Percentiles rank a stretch among this genome's conserved stretches.
Conservation (phyloP, 495 filamentous ascomycete species). For the Neurospora hispaniola region DNA sequence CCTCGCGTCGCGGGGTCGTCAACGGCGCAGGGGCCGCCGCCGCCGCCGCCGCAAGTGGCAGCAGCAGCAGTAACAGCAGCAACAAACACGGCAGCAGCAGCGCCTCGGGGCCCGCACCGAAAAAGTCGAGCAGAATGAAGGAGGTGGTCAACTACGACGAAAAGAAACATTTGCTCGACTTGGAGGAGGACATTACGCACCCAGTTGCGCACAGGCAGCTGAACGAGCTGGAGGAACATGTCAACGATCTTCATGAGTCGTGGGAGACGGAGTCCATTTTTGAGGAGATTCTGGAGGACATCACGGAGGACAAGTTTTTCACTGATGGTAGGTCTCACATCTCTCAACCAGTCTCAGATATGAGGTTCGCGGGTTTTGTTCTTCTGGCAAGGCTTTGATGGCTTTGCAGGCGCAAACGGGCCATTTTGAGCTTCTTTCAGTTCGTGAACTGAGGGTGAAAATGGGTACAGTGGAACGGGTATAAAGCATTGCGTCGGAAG, state of each 20-base stretch:
- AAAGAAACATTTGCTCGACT: slow-evolving; percentile 56
- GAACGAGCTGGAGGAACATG: slow-evolving; percentile 45
- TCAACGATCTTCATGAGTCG: slow-evolving; percentile 50
- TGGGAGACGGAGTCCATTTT: slow-evolving; percentile 59
- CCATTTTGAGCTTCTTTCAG: background rate
- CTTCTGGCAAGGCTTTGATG: background rate
- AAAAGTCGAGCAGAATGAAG: slow-evolving; percentile 77
- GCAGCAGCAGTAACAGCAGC: too few species aligned
- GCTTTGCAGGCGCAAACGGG: background rate
- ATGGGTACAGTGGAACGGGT: background rate
- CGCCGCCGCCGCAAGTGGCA: background rate
- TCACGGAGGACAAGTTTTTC: slow-evolving; percentile 50
- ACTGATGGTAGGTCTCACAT: slow-evolving; percentile 36
- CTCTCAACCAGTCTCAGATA: background rate
- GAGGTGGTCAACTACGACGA: slow-evolving; percentile 83
- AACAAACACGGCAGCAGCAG: too few species aligned
- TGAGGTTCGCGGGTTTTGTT: background rate
- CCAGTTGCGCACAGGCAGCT: slow-evolving; percentile 21
- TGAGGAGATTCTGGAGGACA: slow-evolving; percentile 54
- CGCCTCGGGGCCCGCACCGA: slow-evolving; percentile 21
- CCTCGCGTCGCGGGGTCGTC: slow-evolving; percentile 5
- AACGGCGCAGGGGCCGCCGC: background rate
- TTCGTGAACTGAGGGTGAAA: background rate
- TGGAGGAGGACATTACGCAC: slow-evolving; percentile 39
- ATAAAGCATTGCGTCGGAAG: background rate